Conservation (phyloP, 2,329 filamentous ascomycete species). For the Penicillium brasilianum region DNA sequence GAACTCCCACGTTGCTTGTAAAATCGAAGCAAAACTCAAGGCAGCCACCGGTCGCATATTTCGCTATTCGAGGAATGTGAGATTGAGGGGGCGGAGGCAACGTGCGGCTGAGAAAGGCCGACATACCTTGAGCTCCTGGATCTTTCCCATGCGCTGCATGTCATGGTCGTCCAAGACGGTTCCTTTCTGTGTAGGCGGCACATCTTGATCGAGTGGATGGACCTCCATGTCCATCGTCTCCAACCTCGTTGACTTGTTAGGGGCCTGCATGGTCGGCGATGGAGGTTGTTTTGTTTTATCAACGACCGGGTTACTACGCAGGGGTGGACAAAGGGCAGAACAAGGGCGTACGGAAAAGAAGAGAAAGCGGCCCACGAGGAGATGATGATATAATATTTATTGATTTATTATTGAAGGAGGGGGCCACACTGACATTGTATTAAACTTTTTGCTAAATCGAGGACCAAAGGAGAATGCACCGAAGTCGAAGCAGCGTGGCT, state of each 20-base stretch:
- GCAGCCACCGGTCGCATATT: constrained; percentile 41
- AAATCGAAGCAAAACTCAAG: constrained; percentile 42
- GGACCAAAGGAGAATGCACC: constrained; percentile 1
- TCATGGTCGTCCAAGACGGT: constrained; percentile 23
- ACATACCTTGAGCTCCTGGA: constrained; percentile 32
- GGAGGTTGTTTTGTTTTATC: neutral
- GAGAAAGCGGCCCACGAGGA: neutral
- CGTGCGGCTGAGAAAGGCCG: neutral
- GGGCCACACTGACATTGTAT: neutral
- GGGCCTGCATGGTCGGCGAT: constrained; percentile 7
- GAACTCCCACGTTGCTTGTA: constrained; percentile 45
- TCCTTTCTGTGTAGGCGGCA: neutral
- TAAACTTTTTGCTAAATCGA: neutral
- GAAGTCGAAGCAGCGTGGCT: neutral
- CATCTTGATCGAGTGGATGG: constrained; percentile 8
- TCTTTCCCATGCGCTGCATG: constrained; percentile 40
- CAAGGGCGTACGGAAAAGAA: neutral
- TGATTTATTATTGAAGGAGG: neutral
- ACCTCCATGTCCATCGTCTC: constrained; percentile 9
- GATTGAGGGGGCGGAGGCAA: neutral
- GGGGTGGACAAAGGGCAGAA: neutral
- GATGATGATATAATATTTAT: constrained; percentile 3
- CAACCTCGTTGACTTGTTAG: constrained; percentile 1
- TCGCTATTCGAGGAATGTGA: constrained; percentile 28
- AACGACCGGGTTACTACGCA: neutral